Evolutionary conservation across 805 yeast species (phyloP), one percentile per base, ranked within the genome.

Genomic region (Yarrowia keelungensis): DNA sequence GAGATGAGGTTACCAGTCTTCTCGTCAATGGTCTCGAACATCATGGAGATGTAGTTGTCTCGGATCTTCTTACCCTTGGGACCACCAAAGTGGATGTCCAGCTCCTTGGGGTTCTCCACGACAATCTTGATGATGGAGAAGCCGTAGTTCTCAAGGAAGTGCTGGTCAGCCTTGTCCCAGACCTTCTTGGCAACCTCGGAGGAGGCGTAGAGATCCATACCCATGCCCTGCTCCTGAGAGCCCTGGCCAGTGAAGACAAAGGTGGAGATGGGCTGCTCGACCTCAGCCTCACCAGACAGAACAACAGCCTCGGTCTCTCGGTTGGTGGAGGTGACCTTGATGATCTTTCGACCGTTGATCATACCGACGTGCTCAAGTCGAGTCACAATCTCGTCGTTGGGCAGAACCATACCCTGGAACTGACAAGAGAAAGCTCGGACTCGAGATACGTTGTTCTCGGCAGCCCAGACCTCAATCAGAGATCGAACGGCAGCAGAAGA

Each of bases 191-290:
- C 99, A 79, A 95, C 97, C 39, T 87, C 92, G 64, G 97, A 90
- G 50, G 90, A 85, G 73, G 88, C 88, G 81, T 95, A 95, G 78
- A 95, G 86, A 80, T 95, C 99, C 99, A 95, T 95, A 85, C 99
- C 99, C 99, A 95, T 95, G 79, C 98, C 98, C 84, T 96, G 99
- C 81, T 96, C 99, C 82, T 95, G 99, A 71, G 99, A 94, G 80
- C 99, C 99, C 85, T 95, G 99, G 78, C 99, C 99, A 73, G 99
- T 95, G 83, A 96, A 95, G 69, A 95, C 97, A 79, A 91, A 95
- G 22, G 99, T 90, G 53, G 98, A 91, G 67, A 89, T 90, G 42
- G 99, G 99, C 83, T 95, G 99, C 75, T 95, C 98, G 76, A 96
- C 93, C 83, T 95, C 99, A 69, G 99, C 99, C 83, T 92, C 97